Evolutionary conservation across 192 early-diverging fungal genomes (phyloP), one percentile per base, ranked within the genome.

Genomic region (Backusella parvicylindrica): DNA sequence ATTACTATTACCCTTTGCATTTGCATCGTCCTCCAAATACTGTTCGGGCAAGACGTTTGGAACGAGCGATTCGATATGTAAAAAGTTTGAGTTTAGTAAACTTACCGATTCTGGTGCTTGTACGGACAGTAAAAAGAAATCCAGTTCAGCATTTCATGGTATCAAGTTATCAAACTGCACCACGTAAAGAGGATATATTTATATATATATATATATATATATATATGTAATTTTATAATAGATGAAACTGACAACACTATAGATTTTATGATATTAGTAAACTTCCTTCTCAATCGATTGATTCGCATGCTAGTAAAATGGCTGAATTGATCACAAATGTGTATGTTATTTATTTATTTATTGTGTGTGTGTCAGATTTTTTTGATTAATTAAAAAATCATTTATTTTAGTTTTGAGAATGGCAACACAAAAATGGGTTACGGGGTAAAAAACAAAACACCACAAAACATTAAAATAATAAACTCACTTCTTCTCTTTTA

Each of bases 311-410:
- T 31, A 31, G 36, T 12, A 82, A 65, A 23, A 82, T 77, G 80
- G 80, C 80, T 13, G 67, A 75, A 60, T 68, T 82, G 69, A 82
- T 82, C 31, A 82, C 75, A 68, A 82, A 82, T 64, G 80, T 82
- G 78, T 79, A 74, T 32, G 73, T 71, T 8, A 7, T 3, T 38
- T 49, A 18, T 37, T 13, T 40, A 30, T 18, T 23, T 13, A 26
- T 63, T 60, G 33, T 70, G 26, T 70, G 1, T 47, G 15, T 68
- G 26, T 26, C 38, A 40, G 47, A 30, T 53, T n/a, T n/a, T n/a
- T n/a, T 53, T 33, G 18, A 47, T 40, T 38, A 31, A 8, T 38
- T 21, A 16, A 47, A 32, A 23, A 26, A n/a, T n/a, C 38, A 15
- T 67, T 60, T 28, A 60, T 60, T 60, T 13, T n/a, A 79, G 78